phyloP scores from a whole-genome alignment of 257 asterid genomes.

The Echites panduratus region DNA sequence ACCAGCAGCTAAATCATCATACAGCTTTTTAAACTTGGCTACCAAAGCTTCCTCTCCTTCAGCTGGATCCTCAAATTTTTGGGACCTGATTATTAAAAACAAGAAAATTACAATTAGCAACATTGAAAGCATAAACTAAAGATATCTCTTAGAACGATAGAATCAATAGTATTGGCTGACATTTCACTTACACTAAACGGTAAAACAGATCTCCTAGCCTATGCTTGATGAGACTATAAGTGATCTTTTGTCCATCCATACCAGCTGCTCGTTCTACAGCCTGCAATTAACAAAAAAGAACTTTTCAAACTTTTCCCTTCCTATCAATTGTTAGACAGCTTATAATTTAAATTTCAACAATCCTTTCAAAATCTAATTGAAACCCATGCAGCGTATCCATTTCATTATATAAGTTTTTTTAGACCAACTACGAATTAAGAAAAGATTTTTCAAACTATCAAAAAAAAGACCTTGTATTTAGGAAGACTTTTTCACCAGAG shows the following conservation, averaged over 20 bases:
- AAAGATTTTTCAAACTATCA: too few species aligned
- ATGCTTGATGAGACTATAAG: constrained; percentile 86
- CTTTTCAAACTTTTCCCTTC: not conserved
- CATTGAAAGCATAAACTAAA: not conserved
- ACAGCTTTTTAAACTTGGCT: constrained; percentile 74
- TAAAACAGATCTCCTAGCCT: constrained; percentile 89
- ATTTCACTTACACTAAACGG: constrained; percentile 85
- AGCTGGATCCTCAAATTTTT: constrained; percentile 97
- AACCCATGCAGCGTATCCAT: too few species aligned
- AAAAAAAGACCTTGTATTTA: too few species aligned
- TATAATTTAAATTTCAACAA: not conserved
- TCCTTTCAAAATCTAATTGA: too few species aligned
- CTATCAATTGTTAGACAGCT: not conserved
- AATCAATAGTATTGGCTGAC: constrained; percentile 37
- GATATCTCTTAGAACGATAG: not conserved
- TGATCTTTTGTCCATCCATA: constrained; percentile 94
- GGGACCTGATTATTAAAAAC: constrained; percentile 72
- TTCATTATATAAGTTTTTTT: too few species aligned
- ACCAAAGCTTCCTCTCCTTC: constrained; percentile 85
- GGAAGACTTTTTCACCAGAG: too few species aligned
- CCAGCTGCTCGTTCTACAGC: constrained; percentile 99
- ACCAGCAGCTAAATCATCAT: constrained; percentile 86
- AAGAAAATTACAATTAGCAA: constrained; percentile 2
- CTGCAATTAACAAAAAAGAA: constrained; percentile 46
- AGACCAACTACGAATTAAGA: too few species aligned